Conservation (phyloP, 148 eudicot genomes). For the Drosera capensis region DNA sequence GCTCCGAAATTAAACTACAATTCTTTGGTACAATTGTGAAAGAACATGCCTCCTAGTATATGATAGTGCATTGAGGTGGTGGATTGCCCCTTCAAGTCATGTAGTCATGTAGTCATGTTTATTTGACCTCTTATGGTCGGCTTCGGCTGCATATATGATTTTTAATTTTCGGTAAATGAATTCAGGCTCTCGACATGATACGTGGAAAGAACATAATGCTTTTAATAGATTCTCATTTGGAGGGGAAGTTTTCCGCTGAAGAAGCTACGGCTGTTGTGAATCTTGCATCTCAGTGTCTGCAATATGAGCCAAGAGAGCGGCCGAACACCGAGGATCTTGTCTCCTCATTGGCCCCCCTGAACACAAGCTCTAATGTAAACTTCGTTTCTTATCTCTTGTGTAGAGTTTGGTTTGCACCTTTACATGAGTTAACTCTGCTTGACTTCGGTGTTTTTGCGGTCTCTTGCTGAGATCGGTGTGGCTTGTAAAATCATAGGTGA, state of each 20-base stretch:
- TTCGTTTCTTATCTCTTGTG: neutral
- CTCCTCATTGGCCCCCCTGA: constrained; percentile 33
- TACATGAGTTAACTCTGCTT: too few relatives aligned
- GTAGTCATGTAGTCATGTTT: neutral
- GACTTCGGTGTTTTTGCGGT: too few relatives aligned
- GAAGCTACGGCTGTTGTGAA: constrained; percentile 30
- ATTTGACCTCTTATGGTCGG: neutral
- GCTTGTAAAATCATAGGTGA: too few relatives aligned
- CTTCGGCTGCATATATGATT: neutral
- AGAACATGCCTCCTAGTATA: too few relatives aligned
- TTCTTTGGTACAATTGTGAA: too few relatives aligned
- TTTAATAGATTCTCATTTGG: constrained; percentile 38
- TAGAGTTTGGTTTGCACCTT: too few relatives aligned
- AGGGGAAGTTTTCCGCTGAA: constrained; percentile 32
- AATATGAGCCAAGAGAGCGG: constrained; percentile 59
- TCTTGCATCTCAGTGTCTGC: constrained; percentile 55
- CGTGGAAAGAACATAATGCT: constrained; percentile 40
- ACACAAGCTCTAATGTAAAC: constrained; percentile 37
- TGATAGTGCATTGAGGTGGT: too few relatives aligned
- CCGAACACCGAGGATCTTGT: constrained; percentile 44
- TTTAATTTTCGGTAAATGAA: neutral
- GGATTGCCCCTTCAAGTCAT: neutral
- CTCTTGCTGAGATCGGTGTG: too few relatives aligned
- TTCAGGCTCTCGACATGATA: constrained; percentile 62
- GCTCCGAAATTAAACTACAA: too few relatives aligned